phyloP scores from a whole-genome alignment of 306 rosid genomes.

The Cyclanthera cordifolia region DNA sequence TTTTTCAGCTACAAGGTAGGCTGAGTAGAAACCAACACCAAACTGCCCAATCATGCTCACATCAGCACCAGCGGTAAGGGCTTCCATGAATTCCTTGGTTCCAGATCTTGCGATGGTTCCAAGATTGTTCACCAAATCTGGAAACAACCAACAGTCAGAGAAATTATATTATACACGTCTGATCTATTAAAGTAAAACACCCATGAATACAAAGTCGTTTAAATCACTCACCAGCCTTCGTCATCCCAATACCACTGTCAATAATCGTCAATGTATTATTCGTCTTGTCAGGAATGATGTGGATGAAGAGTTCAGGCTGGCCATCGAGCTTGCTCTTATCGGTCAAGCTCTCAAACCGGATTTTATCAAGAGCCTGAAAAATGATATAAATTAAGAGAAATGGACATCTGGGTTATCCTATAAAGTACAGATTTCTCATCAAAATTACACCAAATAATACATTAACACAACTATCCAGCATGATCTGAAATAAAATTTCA shows the following conservation, averaged over 20 bases:
- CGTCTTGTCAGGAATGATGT: conserved; percentile 72
- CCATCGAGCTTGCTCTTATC: conserved; percentile 92
- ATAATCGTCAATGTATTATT: conserved; percentile 60
- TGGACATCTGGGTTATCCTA: neutral
- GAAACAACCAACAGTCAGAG: neutral
- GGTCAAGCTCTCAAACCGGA: conserved; percentile 72
- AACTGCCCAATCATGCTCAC: conserved; percentile 98
- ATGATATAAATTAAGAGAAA: neutral
- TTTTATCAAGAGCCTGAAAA: conserved; percentile 70
- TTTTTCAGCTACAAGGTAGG: conserved; percentile 84
- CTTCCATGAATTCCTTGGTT: conserved; percentile 96
- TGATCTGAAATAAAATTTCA: neutral
- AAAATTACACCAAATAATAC: neutral
- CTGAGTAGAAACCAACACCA: conserved; percentile 95
- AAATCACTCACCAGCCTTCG: conserved; percentile 65
- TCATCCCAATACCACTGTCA: conserved; percentile 95
- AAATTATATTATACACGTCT: neutral
- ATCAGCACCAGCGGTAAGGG: conserved; percentile 94
- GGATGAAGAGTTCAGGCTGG: conserved; percentile 83
- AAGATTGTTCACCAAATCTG: conserved; percentile 91
- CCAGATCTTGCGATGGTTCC: conserved; percentile 99
- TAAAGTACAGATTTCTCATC: neutral
- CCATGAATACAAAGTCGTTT: too few species aligned
- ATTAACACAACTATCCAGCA: neutral
- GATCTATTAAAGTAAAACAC: neutral